A percentile compares a stretch with the other conserved stretches of the same genome.
These are phyloP conservation scores for Citrus sp. DNA, from an alignment of 345 rosid genomes.

Conservation along the genomic window DNA sequence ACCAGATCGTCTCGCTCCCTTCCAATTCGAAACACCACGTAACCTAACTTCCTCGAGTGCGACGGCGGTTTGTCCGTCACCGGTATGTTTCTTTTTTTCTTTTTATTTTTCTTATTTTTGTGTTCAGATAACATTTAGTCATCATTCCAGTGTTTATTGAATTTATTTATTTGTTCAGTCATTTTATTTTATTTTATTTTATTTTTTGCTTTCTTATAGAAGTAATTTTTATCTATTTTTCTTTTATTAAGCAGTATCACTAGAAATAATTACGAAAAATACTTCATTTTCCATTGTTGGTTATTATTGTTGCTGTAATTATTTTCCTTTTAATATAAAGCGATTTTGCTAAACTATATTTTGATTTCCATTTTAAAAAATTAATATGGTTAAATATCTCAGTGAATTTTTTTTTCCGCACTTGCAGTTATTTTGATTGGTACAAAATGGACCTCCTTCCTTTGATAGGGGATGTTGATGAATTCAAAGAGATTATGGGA, in stretches of 20 bases:
- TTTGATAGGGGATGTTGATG: constrained; percentile 6
- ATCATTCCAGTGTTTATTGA: neutral
- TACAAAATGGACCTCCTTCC: constrained; percentile 2
- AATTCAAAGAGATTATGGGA: constrained; percentile 8
- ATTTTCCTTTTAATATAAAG: neutral
- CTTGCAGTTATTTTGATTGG: neutral
- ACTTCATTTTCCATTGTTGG: neutral
- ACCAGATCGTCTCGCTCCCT: neutral
- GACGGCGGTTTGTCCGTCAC: neutral
- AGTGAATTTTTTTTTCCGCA: neutral
- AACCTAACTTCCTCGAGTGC: neutral
- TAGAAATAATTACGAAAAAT: neutral
- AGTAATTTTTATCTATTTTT: too few species aligned
- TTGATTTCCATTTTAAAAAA: too few species aligned
- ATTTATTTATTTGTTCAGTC: neutral
- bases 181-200: neutral
- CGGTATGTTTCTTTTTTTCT: neutral
- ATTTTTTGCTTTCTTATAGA: too few species aligned
- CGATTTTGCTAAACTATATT: neutral
- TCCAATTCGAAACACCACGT: neutral
- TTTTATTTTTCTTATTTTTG: too few species aligned
- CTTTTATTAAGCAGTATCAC: too few species aligned
- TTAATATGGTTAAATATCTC: too few species aligned
- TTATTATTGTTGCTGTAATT: neutral
- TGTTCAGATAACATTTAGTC: neutral